Base-by-base conservation (phyloP, 306 rosid species). In the Prunus mira region DNA sequence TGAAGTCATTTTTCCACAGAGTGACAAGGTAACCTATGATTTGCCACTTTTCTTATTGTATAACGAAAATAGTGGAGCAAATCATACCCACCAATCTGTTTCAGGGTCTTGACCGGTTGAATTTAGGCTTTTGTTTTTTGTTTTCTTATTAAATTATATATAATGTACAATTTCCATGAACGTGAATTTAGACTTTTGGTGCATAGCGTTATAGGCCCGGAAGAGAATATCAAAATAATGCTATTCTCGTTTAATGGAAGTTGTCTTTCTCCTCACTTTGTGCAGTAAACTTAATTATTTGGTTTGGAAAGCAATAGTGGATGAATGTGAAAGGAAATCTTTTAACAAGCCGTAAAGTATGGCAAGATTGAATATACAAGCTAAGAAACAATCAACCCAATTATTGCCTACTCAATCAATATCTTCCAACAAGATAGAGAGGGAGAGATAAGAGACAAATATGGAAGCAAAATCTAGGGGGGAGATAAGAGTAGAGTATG, bases 401-500 rank as follows among this genome's bases (percentile, higher is more conserved):
- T 56, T 56, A 56, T 38, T 38, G 43, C 2, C 43, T 7, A 38
- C 43, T 38, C 57, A 6, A 52, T n/a, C 57, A 19, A 52, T 52
- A 7, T 10, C 62, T 56, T 56, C 28, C 12, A 22, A 10, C 62
- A 9, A 9, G 28, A 25, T 0, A 20, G 62, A 25, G 28, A 12
- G 5, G 10, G 62, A 25, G 65, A 60, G 64, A 57, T 57, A 9
- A 2, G 60, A 54, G 65, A 27, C 41, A 62, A 8, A 15, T 27
- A 62, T 15, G 45, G 12, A 62, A 28, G 67, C 43, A 28, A 62
- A 62, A 62, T 62, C 67, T 13, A 38, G 66, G 34, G 66, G 34
- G 43, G 3, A 58, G 76, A 43, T 58, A 58, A 60, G 43, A 58
- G 54, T 58, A 58, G 22, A 47, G 85, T 65, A 78, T 84, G 83